Percentiles rank a stretch among this genome's conserved stretches.
These are phyloP conservation scores for Zhuliangozyma blackwelliae DNA, from an alignment of 1,139 yeast genomes.

Conservation along the genomic window DNA sequence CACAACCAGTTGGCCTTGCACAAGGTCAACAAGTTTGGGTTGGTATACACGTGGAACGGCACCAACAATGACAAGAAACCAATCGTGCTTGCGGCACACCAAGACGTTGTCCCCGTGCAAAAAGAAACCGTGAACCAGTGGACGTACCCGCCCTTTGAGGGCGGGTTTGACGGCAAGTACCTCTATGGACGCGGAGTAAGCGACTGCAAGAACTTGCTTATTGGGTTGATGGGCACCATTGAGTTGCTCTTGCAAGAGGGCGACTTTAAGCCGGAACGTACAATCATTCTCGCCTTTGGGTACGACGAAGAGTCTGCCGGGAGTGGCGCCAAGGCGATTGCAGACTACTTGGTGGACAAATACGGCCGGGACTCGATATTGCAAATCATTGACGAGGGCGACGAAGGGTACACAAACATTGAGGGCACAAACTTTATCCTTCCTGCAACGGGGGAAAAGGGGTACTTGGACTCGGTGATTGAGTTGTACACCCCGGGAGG, in stretches of 20 bases:
- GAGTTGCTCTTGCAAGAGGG: conserved; percentile 37
- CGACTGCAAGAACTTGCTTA: conserved; percentile 44
- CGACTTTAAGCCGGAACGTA: conserved; percentile 35
- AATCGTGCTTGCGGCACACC: conserved; percentile 43
- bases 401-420: conserved; percentile 24
- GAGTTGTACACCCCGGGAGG: conserved; percentile 45
- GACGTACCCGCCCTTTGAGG: conserved; percentile 43
- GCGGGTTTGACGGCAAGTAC: conserved; percentile 34
- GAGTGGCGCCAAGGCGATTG: conserved; percentile 30
- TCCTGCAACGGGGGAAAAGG: conserved; percentile 53
- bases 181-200: conserved; percentile 44
- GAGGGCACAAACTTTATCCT: conserved; percentile 49
- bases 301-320: conserved; percentile 48
- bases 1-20: conserved; percentile 27
- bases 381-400: conserved; percentile 47
- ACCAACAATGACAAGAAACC: conserved; percentile 27
- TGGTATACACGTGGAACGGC: conserved; percentile 38
- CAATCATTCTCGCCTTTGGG: conserved; percentile 42
- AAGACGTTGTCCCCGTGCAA: conserved; percentile 50
- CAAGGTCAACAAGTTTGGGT: conserved; percentile 28
- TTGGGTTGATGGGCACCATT: conserved; percentile 38
- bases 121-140: conserved; percentile 35
- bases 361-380: conserved; percentile 40
- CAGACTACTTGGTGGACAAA: conserved; percentile 22
- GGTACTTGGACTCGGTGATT: conserved; percentile 35